phyloP scores from a whole-genome alignment of 148 eudicot species.

The Arbutus unedo region DNA sequence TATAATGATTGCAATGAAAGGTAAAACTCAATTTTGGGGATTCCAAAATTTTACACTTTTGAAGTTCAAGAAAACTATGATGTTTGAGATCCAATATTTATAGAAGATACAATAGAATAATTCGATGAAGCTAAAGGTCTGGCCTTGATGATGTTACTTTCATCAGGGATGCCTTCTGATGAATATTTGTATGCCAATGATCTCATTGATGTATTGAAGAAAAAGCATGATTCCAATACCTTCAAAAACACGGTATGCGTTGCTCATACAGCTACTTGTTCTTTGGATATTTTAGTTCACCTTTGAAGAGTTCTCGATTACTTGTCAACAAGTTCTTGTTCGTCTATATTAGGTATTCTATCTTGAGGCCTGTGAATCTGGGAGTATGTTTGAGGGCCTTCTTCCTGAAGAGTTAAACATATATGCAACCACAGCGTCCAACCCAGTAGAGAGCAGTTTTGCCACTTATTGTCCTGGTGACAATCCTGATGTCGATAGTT shows the following conservation, averaged over 20 bases:
- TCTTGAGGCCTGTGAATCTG: constrained; percentile 92
- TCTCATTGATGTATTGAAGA: constrained; percentile 54
- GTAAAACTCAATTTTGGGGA: no score
- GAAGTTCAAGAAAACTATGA: neutral
- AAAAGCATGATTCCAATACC: constrained; percentile 68
- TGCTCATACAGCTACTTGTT: neutral
- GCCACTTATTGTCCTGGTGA: constrained; percentile 89
- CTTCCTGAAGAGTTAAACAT: constrained; percentile 71
- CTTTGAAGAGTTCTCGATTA: neutral
- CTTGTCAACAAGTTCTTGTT: neutral
- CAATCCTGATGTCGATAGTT: constrained; percentile 61
- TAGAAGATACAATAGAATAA: neutral
- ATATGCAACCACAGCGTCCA: constrained; percentile 83
- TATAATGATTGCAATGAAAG: no score
- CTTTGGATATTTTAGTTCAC: neutral
- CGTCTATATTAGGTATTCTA: constrained; percentile 57
- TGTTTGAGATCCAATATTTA: neutral
- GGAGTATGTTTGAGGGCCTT: constrained; percentile 87
- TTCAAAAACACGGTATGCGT: constrained; percentile 79
- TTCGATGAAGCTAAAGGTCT: neutral
- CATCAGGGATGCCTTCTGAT: constrained; percentile 67
- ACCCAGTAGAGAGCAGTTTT: constrained; percentile 74
- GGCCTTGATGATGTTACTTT: neutral
- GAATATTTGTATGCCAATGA: constrained; percentile 68
- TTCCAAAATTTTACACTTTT: no score